phyloP scores from a whole-genome alignment of 106 monocot species.

The Dendrobium huoshanense region DNA sequence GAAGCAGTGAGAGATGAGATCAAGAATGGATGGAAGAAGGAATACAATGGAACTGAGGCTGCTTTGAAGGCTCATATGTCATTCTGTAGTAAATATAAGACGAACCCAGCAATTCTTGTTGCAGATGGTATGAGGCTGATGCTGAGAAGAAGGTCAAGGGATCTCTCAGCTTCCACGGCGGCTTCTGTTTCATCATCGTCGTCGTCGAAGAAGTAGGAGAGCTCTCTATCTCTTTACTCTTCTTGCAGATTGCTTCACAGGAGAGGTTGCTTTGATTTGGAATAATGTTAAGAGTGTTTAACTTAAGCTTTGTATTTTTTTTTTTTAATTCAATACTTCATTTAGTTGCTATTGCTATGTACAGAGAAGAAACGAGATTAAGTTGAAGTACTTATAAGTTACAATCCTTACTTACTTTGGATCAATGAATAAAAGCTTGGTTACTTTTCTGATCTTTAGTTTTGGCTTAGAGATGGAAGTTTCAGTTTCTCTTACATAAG shows the following conservation, averaged over 20 bases:
- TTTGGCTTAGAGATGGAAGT: background rate
- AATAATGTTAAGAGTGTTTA: background rate
- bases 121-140: constrained; percentile 55
- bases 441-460: background rate
- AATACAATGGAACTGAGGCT: constrained; percentile 11
- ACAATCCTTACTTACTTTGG: no score
- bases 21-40: constrained; percentile 25
- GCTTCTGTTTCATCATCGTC: background rate
- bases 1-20: constrained; percentile 76
- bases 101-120: constrained; percentile 36
- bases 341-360: background rate
- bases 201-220: background rate
- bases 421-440: background rate
- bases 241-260: background rate
- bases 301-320: background rate
- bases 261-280: background rate
- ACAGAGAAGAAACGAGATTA: background rate
- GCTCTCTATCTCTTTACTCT: background rate
- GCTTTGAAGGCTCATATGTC: constrained; percentile 51
- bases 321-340: background rate
- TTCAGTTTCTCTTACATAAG: background rate
- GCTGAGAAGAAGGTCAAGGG: constrained; percentile 31
- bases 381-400: no score
- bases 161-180: background rate
- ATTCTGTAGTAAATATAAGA: constrained; percentile 54